Conservation (phyloP, 2,329 filamentous ascomycete species). For the Capronia americana region DNA sequence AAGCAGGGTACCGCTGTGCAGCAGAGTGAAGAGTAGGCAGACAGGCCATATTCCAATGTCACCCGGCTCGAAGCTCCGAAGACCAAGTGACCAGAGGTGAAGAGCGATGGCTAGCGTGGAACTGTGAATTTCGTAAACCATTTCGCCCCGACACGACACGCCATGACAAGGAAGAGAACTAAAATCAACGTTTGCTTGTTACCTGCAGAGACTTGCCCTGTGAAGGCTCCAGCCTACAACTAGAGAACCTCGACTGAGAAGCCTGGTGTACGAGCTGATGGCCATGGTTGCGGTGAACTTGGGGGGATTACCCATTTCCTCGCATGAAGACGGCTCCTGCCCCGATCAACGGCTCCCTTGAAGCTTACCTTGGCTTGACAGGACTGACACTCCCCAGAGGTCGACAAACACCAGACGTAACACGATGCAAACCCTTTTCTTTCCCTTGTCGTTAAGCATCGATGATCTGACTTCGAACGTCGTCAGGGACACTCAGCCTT, state of each 20-base stretch:
- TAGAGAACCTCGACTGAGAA: neutral
- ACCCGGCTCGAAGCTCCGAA: neutral
- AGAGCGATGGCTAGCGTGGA: neutral
- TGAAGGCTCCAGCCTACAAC: neutral
- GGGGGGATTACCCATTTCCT: neutral
- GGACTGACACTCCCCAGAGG: neutral
- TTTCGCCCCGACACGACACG: neutral
- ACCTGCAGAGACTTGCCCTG: neutral
- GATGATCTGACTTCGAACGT: neutral
- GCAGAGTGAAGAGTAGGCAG: constrained; percentile 2
- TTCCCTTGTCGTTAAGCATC: neutral
- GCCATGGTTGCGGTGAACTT: neutral
- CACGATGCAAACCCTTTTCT: neutral
- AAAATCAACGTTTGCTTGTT: neutral
- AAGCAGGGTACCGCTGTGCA: neutral
- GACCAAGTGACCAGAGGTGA: neutral
- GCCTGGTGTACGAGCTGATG: neutral
- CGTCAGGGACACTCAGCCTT: neutral
- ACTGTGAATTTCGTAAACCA: neutral
- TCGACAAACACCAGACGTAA: neutral
- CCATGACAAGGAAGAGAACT: neutral
- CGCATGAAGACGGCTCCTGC: neutral
- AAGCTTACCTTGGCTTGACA: neutral
- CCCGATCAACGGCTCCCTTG: neutral
- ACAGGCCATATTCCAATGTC: neutral